Evolutionary conservation across 345 rosid species (phyloP).

Genomic region (Populus davidiana): DNA sequence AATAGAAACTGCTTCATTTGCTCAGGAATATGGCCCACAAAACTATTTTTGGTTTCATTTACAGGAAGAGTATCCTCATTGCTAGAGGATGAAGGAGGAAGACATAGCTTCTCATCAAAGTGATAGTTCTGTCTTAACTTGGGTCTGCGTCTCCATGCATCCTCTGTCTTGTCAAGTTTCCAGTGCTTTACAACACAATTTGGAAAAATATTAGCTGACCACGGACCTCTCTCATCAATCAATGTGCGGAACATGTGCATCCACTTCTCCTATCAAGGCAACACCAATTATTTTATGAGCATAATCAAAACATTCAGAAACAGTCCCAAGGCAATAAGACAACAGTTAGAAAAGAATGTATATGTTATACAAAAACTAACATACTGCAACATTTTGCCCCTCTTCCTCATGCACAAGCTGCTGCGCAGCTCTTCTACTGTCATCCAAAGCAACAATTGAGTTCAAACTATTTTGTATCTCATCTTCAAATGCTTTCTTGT

Average conservation of each 20-base stretch:
- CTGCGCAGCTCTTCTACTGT: constrained; percentile 62
- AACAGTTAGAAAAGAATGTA: background rate
- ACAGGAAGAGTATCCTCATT: constrained; percentile 41
- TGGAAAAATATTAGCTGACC: constrained; percentile 97
- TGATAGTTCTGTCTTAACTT: constrained; percentile 87
- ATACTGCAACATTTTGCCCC: constrained; percentile 81
- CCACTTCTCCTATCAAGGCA: constrained; percentile 70
- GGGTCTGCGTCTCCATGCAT: constrained; percentile 89
- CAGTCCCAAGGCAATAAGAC: background rate
- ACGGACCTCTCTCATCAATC: constrained; percentile 97
- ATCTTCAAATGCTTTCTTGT: constrained; percentile 69
- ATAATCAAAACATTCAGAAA: background rate
- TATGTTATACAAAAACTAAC: constrained; percentile 18
- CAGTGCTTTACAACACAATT: constrained; percentile 62
- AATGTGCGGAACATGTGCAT: constrained; percentile 87
- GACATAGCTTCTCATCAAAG: constrained; percentile 80
- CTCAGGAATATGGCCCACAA: constrained; percentile 87
- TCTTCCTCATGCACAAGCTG: constrained; percentile 76
- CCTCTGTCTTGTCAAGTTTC: constrained; percentile 99
- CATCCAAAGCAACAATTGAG: constrained; percentile 72
- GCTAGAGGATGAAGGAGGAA: constrained; percentile 52
- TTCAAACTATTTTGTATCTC: constrained; percentile 61
- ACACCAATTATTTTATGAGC: background rate
- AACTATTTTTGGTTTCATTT: constrained; percentile 54
- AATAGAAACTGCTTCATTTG: constrained; percentile 92